Evolutionary conservation across 164 flowering plant species (phyloP).

Genomic region (Nelumbo lutea): DNA sequence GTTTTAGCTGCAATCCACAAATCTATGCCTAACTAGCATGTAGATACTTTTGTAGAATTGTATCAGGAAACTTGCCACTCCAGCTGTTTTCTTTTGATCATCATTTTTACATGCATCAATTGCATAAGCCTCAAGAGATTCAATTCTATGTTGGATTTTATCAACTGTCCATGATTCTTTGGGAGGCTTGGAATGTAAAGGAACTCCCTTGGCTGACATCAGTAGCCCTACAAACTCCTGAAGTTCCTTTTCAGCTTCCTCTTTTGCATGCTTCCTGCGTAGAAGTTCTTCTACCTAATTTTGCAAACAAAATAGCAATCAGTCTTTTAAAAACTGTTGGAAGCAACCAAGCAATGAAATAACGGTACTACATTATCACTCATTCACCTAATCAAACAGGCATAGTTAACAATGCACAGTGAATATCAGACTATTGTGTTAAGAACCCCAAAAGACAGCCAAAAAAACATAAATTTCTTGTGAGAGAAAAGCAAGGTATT

Average conservation of each 20-base stretch:
- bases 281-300: constrained; percentile 79
- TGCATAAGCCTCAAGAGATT: constrained; percentile 77
- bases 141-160: constrained; percentile 39
- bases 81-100: constrained; percentile 75
- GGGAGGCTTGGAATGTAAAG: constrained; percentile 58
- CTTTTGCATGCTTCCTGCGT: constrained; percentile 54
- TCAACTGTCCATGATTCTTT: constrained; percentile 68
- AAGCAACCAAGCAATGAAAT: background rate
- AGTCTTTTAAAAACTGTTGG: background rate
- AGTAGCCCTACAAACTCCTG: constrained; percentile 66
- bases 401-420: background rate
- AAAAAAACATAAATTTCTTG: background rate
- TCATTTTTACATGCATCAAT: constrained; percentile 67
- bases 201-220: constrained; percentile 63
- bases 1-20: background rate
- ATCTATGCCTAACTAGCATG: background rate
- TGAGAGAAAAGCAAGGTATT: background rate
- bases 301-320: background rate
- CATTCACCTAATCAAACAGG: background rate
- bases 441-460: background rate
- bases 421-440: background rate
- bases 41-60: background rate
- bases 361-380: too few relatives aligned
- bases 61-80: constrained; percentile 43
- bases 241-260: constrained; percentile 76